These are phyloP conservation scores for Neotropicomus parvogracilis DNA, from an alignment of 1,284 basidiomycete species.

Conservation along the genomic window DNA sequence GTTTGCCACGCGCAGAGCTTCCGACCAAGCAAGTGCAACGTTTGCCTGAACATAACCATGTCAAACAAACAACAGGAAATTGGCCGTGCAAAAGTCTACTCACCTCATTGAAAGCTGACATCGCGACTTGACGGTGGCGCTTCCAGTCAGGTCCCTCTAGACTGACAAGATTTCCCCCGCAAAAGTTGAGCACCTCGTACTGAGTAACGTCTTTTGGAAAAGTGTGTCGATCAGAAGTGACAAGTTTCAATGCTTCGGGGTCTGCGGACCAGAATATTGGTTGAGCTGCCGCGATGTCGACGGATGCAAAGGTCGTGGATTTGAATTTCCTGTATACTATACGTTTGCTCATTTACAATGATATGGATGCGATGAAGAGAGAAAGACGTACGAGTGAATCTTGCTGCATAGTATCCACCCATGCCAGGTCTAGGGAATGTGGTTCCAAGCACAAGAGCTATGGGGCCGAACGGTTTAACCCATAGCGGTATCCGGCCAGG, in stretches of 20 bases:
- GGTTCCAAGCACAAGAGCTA: conserved; percentile 25
- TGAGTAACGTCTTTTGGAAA: conserved; percentile 36
- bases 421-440: conserved; percentile 35
- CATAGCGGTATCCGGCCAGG: conserved; percentile 27
- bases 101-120: conserved; percentile 31
- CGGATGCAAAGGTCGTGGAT: conserved; percentile 37
- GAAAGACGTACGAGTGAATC: conserved; percentile 34
- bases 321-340: conserved; percentile 38
- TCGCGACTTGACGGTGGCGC: conserved; percentile 24
- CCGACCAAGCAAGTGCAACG: conserved; percentile 43
- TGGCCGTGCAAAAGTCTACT: neutral
- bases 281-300: conserved; percentile 27
- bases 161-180: conserved; percentile 21
- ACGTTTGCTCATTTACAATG: neutral
- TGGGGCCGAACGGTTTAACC: conserved; percentile 33
- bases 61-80: neutral
- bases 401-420: conserved; percentile 32
- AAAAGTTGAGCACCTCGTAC: conserved; percentile 24
- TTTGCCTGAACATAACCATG: conserved; percentile 34
- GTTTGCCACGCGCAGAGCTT: conserved; percentile 39
- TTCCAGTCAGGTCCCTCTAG: conserved; percentile 26
- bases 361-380: neutral
- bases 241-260: conserved; percentile 37
- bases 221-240: conserved; percentile 30
- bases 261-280: conserved; percentile 41